phyloP scores from a whole-genome alignment of 106 monocot species.

The Phalaenopsis equestris region DNA sequence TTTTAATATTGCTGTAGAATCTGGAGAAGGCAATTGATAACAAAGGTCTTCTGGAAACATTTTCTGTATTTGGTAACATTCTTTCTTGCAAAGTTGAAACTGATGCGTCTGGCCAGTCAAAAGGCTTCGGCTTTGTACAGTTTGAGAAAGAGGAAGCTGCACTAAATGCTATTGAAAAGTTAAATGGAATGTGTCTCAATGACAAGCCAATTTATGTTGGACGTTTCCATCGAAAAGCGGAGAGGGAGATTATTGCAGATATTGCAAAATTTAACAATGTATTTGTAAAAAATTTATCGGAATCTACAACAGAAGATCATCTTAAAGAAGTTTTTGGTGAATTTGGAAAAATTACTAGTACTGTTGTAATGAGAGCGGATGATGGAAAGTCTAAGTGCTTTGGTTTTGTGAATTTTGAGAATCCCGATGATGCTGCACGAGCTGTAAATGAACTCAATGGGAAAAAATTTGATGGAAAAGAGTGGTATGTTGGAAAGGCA shows the following conservation, averaged over 20 bases:
- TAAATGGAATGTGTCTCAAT: constrained; percentile 93
- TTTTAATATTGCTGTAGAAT: constrained; percentile 35
- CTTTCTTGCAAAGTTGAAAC: constrained; percentile 86
- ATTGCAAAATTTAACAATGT: constrained; percentile 67
- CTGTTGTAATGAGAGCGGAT: constrained; percentile 69
- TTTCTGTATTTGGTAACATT: constrained; percentile 76
- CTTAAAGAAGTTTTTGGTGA: constrained; percentile 56
- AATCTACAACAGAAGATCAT: constrained; percentile 59
- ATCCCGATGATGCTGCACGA: constrained; percentile 66
- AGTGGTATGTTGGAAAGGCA: constrained; percentile 92
- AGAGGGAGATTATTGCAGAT: constrained; percentile 50
- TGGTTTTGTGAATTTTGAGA: constrained; percentile 93
- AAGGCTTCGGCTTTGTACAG: constrained; percentile 93
- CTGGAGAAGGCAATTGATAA: constrained; percentile 69
- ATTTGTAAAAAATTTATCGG: constrained; percentile 89
- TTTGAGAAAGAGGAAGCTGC: constrained; percentile 79
- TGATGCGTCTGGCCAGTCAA: constrained; percentile 68
- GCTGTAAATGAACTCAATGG: constrained; percentile 81
- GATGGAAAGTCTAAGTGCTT: constrained; percentile 91
- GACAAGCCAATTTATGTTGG: constrained; percentile 87
- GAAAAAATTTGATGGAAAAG: constrained; percentile 76
- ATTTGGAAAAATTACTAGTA: constrained; percentile 71
- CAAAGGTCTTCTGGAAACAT: constrained; percentile 66
- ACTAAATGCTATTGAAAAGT: constrained; percentile 61
- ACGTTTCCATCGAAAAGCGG: constrained; percentile 76